Base-by-base conservation (phyloP, 2,329 filamentous ascomycete genomes). In the Sporothrix globosa region DNA sequence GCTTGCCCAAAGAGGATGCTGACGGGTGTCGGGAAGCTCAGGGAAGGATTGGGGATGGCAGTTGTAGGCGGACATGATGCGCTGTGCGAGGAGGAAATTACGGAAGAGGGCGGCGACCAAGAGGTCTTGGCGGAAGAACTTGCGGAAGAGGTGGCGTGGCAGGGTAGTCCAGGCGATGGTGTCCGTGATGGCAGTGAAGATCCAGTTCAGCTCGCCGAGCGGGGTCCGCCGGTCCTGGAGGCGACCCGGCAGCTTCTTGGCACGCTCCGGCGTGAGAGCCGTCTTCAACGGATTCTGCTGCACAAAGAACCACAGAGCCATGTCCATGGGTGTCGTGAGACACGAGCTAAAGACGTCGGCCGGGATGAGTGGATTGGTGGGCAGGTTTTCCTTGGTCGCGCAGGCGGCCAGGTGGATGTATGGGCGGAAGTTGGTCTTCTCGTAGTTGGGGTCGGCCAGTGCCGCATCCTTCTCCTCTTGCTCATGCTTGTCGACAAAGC, bases 31-130 rank as follows among this genome's bases (percentile, higher is more conserved):
- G 0, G 96, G 95, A n/a, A 99, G 87, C 74, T 91, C 88, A 0
- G 96, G 96, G 73, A 92, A 94, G 19, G 94, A 97, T 75, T 96
- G 92, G 2, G 96, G 96, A 77, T 97, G 93, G 77, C 96, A 99
- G 75, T 96, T 93, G 77, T 98, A 97, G 0, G 94, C 92, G 71
- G 92, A 90, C 96, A 99, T 98, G 75, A 99, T 91, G 74, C 96
- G 88, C 79, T 99, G 96, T 2, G 93, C 93, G 3, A 99, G 87
- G 1, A 99, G 86, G 77, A 98, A 98, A 78, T 99, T 99, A 68
- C 96, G 89, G 80, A 98, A 99, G 9, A 99, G 83, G 1, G 96
- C 96, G 14, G 96, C 96, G n/a, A 99, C 96, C 94, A 99, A 98
- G 14, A 99, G 85, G 79, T 99, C 96, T 79, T 99, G 96, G 54